Percentiles rank a stretch among this genome's conserved stretches.
These are phyloP conservation scores for Pichia sp. DNA, from an alignment of 1,139 yeast genomes.

Conservation along the genomic window DNA sequence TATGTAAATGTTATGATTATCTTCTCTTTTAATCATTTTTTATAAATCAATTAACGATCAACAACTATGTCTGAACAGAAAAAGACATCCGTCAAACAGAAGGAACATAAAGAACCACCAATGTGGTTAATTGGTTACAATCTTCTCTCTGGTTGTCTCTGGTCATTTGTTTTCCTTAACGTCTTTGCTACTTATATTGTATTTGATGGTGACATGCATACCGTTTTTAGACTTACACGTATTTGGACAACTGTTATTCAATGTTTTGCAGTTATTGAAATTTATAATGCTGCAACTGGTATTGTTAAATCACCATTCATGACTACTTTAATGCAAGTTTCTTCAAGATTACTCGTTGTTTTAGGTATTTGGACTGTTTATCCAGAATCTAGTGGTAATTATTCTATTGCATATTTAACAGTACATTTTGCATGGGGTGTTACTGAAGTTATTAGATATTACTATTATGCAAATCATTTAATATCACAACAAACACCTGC, in stretches of 20 bases:
- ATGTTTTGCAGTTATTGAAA: conserved; percentile 76
- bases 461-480: conserved; percentile 72
- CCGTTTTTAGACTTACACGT: conserved; percentile 54
- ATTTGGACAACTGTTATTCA: conserved; percentile 64
- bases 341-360: conserved; percentile 75
- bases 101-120: background rate
- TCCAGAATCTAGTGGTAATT: conserved; percentile 62
- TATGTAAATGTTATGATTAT: no score
- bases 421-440: conserved; percentile 82
- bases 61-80: no score
- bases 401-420: conserved; percentile 54
- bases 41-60: no score
- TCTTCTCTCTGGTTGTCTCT: conserved; percentile 55
- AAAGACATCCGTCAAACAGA: no score
- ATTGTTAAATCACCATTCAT: conserved; percentile 77
- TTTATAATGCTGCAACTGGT: conserved; percentile 69
- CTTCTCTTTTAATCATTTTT: no score
- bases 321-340: conserved; percentile 82
- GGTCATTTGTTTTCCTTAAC: conserved; percentile 55
- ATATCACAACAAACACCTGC: conserved; percentile 19
- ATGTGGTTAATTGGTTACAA: conserved; percentile 42
- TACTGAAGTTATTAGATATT: conserved; percentile 84
- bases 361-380: conserved; percentile 72
- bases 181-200: conserved; percentile 35
- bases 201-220: conserved; percentile 48